Conservation (phyloP, 106 monocot species). For the Alisma plantagoaquatica region DNA sequence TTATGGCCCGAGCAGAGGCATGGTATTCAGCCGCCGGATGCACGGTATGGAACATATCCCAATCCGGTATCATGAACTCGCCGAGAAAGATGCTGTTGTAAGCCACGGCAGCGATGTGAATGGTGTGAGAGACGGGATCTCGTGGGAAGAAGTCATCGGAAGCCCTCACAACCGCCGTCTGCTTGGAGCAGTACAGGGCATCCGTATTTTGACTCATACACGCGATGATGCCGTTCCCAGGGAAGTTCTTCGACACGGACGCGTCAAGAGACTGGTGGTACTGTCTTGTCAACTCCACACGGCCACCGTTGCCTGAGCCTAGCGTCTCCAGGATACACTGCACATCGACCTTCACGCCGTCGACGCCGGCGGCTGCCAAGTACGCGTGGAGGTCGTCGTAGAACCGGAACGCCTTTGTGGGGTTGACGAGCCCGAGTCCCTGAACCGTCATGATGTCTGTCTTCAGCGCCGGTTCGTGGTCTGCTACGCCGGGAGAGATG, state of each 20-base stretch:
- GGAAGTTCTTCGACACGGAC: conserved; percentile 73
- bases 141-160: conserved; percentile 95
- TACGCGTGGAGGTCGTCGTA: conserved; percentile 77
- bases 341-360: conserved; percentile 95
- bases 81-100: conserved; percentile 91
- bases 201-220: conserved; percentile 97
- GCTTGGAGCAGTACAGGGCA: conserved; percentile 77
- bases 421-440: conserved; percentile 76
- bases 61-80: conserved; percentile 95
- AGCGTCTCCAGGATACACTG: conserved; percentile 89
- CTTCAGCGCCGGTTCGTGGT: conserved; percentile 65
- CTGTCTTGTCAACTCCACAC: conserved; percentile 54
- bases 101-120: conserved; percentile 88
- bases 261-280: conserved; percentile 90
- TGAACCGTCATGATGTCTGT: conserved; percentile 51
- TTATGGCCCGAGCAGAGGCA: conserved; percentile 82
- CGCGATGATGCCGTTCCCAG: conserved; percentile 84
- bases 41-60: conserved; percentile 98
- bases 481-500: conserved; percentile 49
- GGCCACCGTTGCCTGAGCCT: conserved; percentile 60
- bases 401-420: conserved; percentile 52
- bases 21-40: conserved; percentile 95
- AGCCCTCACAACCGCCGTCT: conserved; percentile 80
- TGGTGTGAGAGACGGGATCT: conserved; percentile 85
- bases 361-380: conserved; percentile 53